These are phyloP conservation scores for Rhodamnia rubescens DNA, from an alignment of 345 rosid genomes.

Conservation along the genomic window DNA sequence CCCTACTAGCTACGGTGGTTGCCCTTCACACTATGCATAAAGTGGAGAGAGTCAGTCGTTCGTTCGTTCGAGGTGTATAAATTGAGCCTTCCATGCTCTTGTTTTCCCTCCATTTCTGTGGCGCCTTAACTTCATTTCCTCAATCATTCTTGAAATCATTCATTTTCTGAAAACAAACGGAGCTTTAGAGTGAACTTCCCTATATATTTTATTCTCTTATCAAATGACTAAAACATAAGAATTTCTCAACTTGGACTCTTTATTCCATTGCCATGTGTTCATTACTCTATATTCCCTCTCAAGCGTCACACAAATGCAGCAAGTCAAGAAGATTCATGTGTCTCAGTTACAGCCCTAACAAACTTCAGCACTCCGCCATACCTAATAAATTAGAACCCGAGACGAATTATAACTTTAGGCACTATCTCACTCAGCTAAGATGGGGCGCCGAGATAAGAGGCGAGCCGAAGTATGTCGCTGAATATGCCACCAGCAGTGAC, in stretches of 20 bases:
- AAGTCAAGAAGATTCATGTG: not conserved
- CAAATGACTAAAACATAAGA: not conserved
- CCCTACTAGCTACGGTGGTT: too few relatives aligned
- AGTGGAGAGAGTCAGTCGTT: too few relatives aligned
- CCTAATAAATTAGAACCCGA: not conserved
- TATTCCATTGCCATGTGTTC: not conserved
- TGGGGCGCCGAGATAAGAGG: constrained; percentile 94
- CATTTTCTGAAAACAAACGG: too few relatives aligned
- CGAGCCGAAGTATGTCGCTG: constrained; percentile 78
- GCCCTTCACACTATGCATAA: too few relatives aligned
- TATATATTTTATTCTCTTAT: not conserved
- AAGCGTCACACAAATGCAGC: not conserved
- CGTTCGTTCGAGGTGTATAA: too few relatives aligned
- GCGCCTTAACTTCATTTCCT: too few relatives aligned
- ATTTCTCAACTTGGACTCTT: not conserved
- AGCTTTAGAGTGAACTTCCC: not conserved
- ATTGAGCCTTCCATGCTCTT: too few relatives aligned
- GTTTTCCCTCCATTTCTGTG: too few relatives aligned
- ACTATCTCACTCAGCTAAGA: constrained; percentile 23
- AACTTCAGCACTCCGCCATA: not conserved
- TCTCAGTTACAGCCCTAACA: not conserved
- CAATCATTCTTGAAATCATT: too few relatives aligned
- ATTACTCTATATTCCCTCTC: not conserved
- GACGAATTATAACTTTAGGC: not conserved
- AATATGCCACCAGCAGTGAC: constrained; percentile 98